These are phyloP conservation scores for Colletotrichum gigasporum DNA, from an alignment of 2,329 filamentous ascomycete species.

Conservation along the genomic window DNA sequence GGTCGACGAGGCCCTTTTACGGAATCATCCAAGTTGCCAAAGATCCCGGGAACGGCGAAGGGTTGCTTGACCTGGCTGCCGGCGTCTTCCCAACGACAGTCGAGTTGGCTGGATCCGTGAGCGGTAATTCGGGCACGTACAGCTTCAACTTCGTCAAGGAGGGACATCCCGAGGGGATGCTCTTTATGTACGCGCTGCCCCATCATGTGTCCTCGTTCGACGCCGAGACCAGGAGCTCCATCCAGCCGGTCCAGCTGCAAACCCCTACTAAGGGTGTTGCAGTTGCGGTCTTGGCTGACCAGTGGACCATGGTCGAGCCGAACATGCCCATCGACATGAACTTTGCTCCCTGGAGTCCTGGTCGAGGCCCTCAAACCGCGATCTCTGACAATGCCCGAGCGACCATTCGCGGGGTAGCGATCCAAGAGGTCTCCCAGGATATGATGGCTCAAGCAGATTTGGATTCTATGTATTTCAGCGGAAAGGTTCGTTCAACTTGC, in stretches of 20 bases:
- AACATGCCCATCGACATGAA: conserved; percentile 78
- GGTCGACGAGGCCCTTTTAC: conserved; percentile 73
- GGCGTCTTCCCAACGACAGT: conserved; percentile 78
- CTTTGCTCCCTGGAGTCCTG: conserved; percentile 81
- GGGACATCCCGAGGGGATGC: conserved; percentile 66
- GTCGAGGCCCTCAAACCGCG: conserved; percentile 52
- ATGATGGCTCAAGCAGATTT: conserved; percentile 78
- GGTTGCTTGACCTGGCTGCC: conserved; percentile 77
- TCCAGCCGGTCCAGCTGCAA: conserved; percentile 69
- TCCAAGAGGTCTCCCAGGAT: conserved; percentile 79
- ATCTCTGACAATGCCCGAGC: conserved; percentile 65
- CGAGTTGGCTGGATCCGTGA: conserved; percentile 69
- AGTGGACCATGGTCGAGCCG: conserved; percentile 81
- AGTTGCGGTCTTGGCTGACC: conserved; percentile 74
- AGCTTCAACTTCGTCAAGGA: conserved; percentile 76
- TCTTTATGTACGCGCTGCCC: conserved; percentile 89
- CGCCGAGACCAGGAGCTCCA: conserved; percentile 56
- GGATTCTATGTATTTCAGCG: conserved; percentile 92
- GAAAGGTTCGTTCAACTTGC: conserved; percentile 67
- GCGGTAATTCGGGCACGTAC: conserved; percentile 73
- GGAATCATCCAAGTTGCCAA: conserved; percentile 88
- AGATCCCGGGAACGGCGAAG: conserved; percentile 72
- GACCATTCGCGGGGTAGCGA: conserved; percentile 69
- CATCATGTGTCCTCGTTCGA: conserved; percentile 87
- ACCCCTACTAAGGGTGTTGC: conserved; percentile 88